Base-by-base conservation (phyloP, 2,329 filamentous ascomycete genomes). In the Neofusicoccum parvum region DNA sequence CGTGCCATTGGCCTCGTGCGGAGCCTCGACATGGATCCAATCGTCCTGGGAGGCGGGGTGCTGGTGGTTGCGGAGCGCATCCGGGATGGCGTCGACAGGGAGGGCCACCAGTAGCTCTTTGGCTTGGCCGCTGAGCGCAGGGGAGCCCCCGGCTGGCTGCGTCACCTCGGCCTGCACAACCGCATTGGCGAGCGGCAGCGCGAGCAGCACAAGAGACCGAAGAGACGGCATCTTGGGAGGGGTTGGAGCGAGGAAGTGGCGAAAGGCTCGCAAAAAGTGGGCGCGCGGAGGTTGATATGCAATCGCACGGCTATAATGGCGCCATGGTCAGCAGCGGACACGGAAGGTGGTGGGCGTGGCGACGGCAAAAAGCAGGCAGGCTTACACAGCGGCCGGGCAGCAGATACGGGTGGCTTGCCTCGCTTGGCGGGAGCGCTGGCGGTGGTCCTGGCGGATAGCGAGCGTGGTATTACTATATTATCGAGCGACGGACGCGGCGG, bases 31-130 rank as follows among this genome's bases (percentile, higher is more conserved):
- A 32, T 88, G 82, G 83, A 72, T 90, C 89, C 68, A 87, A 9
- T 60, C 41, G 6, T 60, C 86, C 68, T 87, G 85, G 78, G 88
- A 92, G 72, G 86, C 86, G 54, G 84, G 82, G 51, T 86, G 84
- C 63, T 88, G 81, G 71, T 88, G 84, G 67, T 83, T 80, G 75
- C 91, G 88, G 37, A 93, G 81, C 62, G 90, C 85, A 53, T 85
- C 84, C 75, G 92, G 88, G 63, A 94, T 80, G 48, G 86, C 83
- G 56, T 86, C 81, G 64, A 84, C 83, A 23, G 88, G 79, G n/a
- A 60, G 27, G 27, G 81, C 81, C 67, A 84, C 80, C 63, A 89
- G 78, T 64, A 88, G 75, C 66, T 86, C 82, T 68, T 84, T 81
- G 77, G 89, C 37, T 36, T 36, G 43, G 56, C 41, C 32, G 11